Evolutionary conservation across 176 grass and related monocot species (phyloP), one percentile per base, ranked within the genome.

Genomic region (Musa schizocarpa): DNA sequence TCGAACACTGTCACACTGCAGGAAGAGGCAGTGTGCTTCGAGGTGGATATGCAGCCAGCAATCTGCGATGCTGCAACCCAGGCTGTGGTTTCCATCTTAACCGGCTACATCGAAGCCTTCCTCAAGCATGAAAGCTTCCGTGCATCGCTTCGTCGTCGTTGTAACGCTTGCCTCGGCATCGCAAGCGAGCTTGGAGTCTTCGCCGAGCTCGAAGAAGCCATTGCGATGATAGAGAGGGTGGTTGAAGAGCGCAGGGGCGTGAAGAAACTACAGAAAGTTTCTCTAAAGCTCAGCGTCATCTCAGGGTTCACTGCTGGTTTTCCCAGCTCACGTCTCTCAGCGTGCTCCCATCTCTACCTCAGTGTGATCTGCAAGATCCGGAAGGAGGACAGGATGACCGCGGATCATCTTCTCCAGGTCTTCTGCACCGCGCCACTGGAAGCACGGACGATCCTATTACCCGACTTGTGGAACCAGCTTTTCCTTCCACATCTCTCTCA

Each of bases 401-500:
- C 88, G 1, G 85, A 85, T 23, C 90, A 93, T 82, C 64, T 80
- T 19, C 82, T 98, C 34, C 83, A 85, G 74, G 76, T 76, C 21
- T 98, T 93, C 85, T 82, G 78, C 71, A 75, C 68, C n/a, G 84
- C 90, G 1, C 94, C 90, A 29, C 83, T 63, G 1, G 79, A 93
- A 72, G 83, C 82, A 1, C 84, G 86, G 24, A 71, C 65, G 4
- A 50, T 63, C 2, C 79, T 98, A 13, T 81, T 98, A 0, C 94
- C 90, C 0, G 56, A 63, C 51, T 78, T 98, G 22, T 98, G 90
- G 94, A 80, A 93, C 21, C 74, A 75, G 25, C 82, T 91, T 23
- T 87, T 87, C 78, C 82, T 79, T 19, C 65, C 90, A 13, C 53
- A 82, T 27, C 81, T 98, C 48, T 82, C 82, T 65, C 86, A 89